Conservation (phyloP, 2,329 filamentous ascomycete species). For the Cladosporium colombiae region DNA sequence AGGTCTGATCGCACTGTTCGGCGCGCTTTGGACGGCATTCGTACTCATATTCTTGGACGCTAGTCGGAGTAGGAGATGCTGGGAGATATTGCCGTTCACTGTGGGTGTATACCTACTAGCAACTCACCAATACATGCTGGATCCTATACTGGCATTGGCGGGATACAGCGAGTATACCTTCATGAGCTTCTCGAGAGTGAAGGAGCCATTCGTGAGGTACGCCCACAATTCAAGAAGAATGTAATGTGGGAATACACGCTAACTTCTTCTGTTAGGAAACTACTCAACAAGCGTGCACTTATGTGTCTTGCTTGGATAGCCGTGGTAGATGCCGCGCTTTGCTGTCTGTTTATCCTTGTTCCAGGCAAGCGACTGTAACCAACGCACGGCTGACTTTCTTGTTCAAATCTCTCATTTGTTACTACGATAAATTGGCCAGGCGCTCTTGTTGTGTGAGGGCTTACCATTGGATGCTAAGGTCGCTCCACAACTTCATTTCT, state of each 20-base stretch:
- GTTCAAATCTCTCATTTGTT: slow-evolving; percentile 12
- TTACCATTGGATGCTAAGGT: background rate
- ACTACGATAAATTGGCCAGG: slow-evolving; percentile 16
- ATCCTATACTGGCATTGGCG: slow-evolving; percentile 84
- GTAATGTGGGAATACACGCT: background rate
- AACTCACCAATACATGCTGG: slow-evolving; percentile 93
- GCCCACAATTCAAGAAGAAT: slow-evolving; percentile 10
- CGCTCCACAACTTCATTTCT: background rate
- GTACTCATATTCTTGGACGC: slow-evolving; percentile 88
- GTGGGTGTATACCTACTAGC: slow-evolving; percentile 84
- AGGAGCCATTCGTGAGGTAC: slow-evolving; percentile 78
- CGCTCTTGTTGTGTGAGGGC: background rate
- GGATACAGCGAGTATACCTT: slow-evolving; percentile 96
- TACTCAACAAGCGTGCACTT: slow-evolving; percentile 78
- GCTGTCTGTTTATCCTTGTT: slow-evolving; percentile 90
- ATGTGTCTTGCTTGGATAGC: slow-evolving; percentile 77
- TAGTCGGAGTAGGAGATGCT: slow-evolving; percentile 72
- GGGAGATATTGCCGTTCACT: slow-evolving; percentile 91
- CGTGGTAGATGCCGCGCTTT: slow-evolving; percentile 77
- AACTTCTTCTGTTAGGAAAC: slow-evolving; percentile 52
- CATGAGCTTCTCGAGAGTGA: slow-evolving; percentile 83
- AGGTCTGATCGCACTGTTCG: slow-evolving; percentile 84
- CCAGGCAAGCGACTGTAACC: slow-evolving; percentile 75
- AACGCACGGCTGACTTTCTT: background rate
- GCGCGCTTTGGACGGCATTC: slow-evolving; percentile 90